Base-by-base conservation (phyloP, 768 basidiomycete species). In the Gymnopilus junonius region DNA sequence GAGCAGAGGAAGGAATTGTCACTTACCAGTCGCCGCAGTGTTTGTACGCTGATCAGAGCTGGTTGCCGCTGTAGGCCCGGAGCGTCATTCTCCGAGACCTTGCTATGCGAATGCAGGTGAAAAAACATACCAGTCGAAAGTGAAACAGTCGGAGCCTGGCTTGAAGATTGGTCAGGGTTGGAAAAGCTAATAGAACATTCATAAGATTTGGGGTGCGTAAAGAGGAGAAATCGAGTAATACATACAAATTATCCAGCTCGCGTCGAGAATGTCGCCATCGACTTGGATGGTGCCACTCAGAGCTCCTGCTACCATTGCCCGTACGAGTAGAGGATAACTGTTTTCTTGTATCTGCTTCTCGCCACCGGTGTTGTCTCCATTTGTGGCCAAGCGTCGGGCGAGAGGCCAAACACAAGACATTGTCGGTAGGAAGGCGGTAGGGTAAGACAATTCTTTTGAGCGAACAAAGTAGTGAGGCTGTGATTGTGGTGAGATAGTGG, bases 61-160 rank as follows among this genome's bases (percentile, higher is more conserved):
- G 27, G 51, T 50, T 25, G 54, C 55, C 50, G 32, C 63, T 63
- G 56, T n/a, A 40, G 27, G n/a, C 59, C 62, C 54, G 59, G 57
- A 56, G 17, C 57, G 62, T 65, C 56, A 62, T 37, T 20, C 34
- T 62, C 57, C 25, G 21, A 63, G 43, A 67, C 46, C 6, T 46
- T 45, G 55, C 39, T 48, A 27, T 12, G 32, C 48, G 31, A 29
- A 50, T 27, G 42, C 40, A 37, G 29, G 40, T 51, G 31, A 42
- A 32, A 57, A 64, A n/a, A 59, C 67, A 61, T 65, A 68, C 67
- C 59, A 55, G 40, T 29, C 20, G 57, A 43, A 32, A 48, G 45
- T 68, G 67, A 65, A 40, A 68, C 67, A 66, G 29, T 34, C 27
- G 27, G 23, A 27, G 60, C 54, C 46, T 59, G 40, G 54, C 21